Evolutionary conservation across 768 basidiomycete species (phyloP).

Genomic region (Mycena galericulata): DNA sequence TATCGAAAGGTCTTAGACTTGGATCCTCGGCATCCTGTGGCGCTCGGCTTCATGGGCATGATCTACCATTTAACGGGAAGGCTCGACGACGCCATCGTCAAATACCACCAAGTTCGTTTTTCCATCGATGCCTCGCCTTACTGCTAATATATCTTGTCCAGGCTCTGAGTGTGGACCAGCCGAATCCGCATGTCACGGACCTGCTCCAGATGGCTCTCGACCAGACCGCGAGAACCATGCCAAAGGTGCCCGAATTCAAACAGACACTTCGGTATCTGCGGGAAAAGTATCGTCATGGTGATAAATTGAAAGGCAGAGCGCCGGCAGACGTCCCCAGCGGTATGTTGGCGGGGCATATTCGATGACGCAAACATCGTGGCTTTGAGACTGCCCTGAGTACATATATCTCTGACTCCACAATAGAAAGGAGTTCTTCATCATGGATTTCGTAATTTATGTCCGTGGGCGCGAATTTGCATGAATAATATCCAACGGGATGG

Average conservation of each 20-base stretch:
- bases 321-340: too few species aligned
- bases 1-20: slow-evolving; percentile 90
- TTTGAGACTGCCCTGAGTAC: too few species aligned
- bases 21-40: slow-evolving; percentile 83
- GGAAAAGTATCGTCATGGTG: slow-evolving; percentile 51
- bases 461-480: too few species aligned
- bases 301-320: too few species aligned
- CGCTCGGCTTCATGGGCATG: slow-evolving; percentile 91
- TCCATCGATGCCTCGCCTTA: not conserved
- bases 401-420: too few species aligned
- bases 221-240: slow-evolving; percentile 42
- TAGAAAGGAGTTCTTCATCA: too few species aligned
- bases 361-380: too few species aligned
- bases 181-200: slow-evolving; percentile 84
- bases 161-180: slow-evolving; percentile 86
- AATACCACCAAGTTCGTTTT: slow-evolving; percentile 87
- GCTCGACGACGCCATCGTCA: slow-evolving; percentile 84
- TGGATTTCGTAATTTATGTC: too few species aligned
- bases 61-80: slow-evolving; percentile 83
- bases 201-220: slow-evolving; percentile 87
- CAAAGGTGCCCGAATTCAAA: slow-evolving; percentile 43
- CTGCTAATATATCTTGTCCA: slow-evolving; percentile 41
- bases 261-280: slow-evolving; percentile 45
- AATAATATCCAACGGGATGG: too few species aligned
- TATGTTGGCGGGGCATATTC: too few species aligned